A percentile compares a stretch with the other conserved stretches of the same genome.
phyloP scores from a whole-genome alignment of 2,329 filamentous ascomycete species.

The Neofusicoccum ribis region DNA sequence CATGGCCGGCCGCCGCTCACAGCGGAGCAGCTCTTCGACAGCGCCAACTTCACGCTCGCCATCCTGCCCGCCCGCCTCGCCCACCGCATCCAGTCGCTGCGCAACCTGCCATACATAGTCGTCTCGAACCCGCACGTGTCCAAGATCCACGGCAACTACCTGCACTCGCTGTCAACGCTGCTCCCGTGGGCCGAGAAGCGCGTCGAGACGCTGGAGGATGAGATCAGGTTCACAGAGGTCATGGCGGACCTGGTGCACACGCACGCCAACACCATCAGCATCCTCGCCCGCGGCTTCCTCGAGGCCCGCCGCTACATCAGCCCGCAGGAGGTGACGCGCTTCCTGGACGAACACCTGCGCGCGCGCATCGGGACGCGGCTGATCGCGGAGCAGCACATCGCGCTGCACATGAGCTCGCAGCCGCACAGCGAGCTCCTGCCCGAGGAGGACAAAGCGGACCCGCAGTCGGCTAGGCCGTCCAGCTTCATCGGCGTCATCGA shows the following conservation, averaged over 20 bases:
- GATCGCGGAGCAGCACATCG: slow-evolving; percentile 95
- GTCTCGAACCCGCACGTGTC: slow-evolving; percentile 96
- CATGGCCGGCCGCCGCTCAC: slow-evolving; percentile 84
- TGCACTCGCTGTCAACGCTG: slow-evolving; percentile 87
- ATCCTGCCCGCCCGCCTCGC: slow-evolving; percentile 90
- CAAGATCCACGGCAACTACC: slow-evolving; percentile 93
- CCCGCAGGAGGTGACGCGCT: slow-evolving; percentile 78
- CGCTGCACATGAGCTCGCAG: slow-evolving; percentile 74
- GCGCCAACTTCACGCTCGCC: slow-evolving; percentile 92
- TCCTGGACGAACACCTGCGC: slow-evolving; percentile 90
- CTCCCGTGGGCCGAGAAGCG: slow-evolving; percentile 76
- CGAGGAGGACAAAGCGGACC: slow-evolving; percentile 40
- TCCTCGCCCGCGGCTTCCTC: slow-evolving; percentile 86
- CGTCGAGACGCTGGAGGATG: slow-evolving; percentile 79
- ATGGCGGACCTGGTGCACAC: slow-evolving; percentile 95
- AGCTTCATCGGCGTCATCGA: slow-evolving; percentile 95
- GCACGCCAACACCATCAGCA: slow-evolving; percentile 90
- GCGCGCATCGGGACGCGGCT: slow-evolving; percentile 91
- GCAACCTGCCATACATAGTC: slow-evolving; percentile 94
- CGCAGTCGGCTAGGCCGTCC: slow-evolving; percentile 48
- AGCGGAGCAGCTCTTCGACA: slow-evolving; percentile 75
- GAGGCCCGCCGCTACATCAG: slow-evolving; percentile 91
- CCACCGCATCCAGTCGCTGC: slow-evolving; percentile 87
- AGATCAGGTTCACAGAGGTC: slow-evolving; percentile 86
- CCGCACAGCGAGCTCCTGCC: slow-evolving; percentile 61